phyloP scores from a whole-genome alignment of 225 moss, liverwort and hornwort genomes.

The Takakia lepidozioides region DNA sequence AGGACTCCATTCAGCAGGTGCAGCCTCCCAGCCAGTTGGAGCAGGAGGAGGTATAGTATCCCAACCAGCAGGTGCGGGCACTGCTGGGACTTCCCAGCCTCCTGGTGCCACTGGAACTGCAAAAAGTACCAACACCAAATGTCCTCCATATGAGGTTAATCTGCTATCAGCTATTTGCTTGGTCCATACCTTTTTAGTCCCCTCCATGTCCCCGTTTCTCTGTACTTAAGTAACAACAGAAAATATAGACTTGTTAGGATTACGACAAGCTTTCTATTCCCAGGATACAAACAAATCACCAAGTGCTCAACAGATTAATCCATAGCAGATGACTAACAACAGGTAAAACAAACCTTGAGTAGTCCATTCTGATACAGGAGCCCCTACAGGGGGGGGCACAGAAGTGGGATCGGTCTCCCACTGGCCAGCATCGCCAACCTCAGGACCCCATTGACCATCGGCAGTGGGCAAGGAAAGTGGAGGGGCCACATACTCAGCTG shows the following conservation, averaged over 20 bases:
- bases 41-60: slow-evolving; percentile 9
- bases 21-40: slow-evolving; percentile 4
- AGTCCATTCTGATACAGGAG: slow-evolving; percentile 18
- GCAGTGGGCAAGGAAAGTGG: slow-evolving; percentile 9
- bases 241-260: not conserved
- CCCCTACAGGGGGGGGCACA: slow-evolving; percentile 9
- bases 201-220: no score
- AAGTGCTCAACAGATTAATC: not conserved
- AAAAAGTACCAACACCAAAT: no score
- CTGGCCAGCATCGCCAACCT: slow-evolving; percentile 35
- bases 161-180: no score
- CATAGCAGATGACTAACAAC: not conserved
- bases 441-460: slow-evolving; percentile 38
- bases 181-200: no score
- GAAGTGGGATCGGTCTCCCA: slow-evolving; percentile 43
- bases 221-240: no score
- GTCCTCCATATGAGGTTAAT: no score
- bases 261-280: not conserved
- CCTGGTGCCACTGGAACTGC: no score
- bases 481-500: slow-evolving; percentile 45
- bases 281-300: not conserved
- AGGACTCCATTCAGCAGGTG: slow-evolving; percentile 1
- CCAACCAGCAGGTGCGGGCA: no score
- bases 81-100: no score
- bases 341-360: not conserved